Conservation (phyloP, 2,329 filamentous ascomycete genomes). For the Alternaria triticimaculans region DNA sequence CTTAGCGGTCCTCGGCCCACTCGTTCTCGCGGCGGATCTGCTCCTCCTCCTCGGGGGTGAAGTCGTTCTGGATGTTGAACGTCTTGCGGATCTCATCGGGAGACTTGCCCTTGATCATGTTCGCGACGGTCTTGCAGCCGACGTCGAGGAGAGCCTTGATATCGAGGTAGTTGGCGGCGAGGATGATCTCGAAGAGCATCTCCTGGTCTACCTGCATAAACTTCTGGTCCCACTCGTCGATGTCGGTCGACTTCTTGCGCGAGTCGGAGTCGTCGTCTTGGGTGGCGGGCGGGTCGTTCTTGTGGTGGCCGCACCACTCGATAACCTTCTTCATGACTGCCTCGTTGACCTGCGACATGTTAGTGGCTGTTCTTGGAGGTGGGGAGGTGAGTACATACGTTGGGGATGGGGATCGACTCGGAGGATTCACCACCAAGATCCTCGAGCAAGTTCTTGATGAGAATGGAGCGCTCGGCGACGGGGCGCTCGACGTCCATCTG, state of each 20-base stretch:
- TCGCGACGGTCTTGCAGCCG: constrained; percentile 98
- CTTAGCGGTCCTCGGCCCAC: constrained; percentile 55
- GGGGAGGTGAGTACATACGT: constrained; percentile 53
- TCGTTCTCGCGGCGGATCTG: constrained; percentile 72
- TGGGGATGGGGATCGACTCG: constrained; percentile 86
- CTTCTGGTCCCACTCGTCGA: constrained; percentile 99
- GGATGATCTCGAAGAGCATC: constrained; percentile 99
- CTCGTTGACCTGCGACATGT: constrained; percentile 73
- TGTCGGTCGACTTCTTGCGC: constrained; percentile 98
- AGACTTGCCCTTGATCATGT: constrained; percentile 99
- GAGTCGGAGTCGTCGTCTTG: constrained; percentile 91
- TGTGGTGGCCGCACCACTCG: constrained; percentile 97
- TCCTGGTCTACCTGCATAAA: constrained; percentile 99
- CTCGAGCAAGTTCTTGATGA: constrained; percentile 98
- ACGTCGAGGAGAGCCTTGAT: constrained; percentile 98
- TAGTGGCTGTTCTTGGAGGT: constrained; percentile 22
- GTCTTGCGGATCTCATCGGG: constrained; percentile 99
- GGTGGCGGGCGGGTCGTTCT: constrained; percentile 80
- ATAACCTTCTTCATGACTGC: constrained; percentile 93
- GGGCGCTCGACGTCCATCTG: constrained; percentile 65
- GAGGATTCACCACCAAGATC: constrained; percentile 73
- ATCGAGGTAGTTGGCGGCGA: constrained; percentile 97
- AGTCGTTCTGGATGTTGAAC: constrained; percentile 99
- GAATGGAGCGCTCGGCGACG: constrained; percentile 87
- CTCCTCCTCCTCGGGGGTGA: constrained; percentile 98